phyloP scores from a whole-genome alignment of 768 basidiomycete genomes.

The Coprinopsis sp. region DNA sequence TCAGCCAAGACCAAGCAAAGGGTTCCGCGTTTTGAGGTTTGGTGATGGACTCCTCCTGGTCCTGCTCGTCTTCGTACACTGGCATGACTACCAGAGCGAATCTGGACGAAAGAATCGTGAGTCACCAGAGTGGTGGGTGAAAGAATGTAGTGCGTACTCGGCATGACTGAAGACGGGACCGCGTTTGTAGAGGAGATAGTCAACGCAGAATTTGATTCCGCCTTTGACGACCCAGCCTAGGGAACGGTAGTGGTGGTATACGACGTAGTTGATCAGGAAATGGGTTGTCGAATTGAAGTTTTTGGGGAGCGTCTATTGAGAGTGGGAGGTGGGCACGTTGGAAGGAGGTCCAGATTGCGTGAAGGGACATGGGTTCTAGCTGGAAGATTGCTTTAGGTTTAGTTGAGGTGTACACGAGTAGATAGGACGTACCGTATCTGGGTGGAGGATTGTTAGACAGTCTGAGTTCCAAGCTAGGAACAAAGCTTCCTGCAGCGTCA shows the following conservation, averaged over 20 bases:
- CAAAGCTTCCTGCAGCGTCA: slow-evolving; percentile 85
- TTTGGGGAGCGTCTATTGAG: slow-evolving; percentile 22
- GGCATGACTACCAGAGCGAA: slow-evolving; percentile 91
- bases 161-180: slow-evolving; percentile 96
- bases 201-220: slow-evolving; percentile 96
- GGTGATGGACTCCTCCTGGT: slow-evolving; percentile 61
- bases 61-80: slow-evolving; percentile 78
- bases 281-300: slow-evolving; percentile 77
- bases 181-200: slow-evolving; percentile 89
- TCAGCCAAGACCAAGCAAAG: slow-evolving; percentile 93
- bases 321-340: slow-evolving; percentile 51
- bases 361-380: slow-evolving; percentile 50
- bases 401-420: too few species aligned
- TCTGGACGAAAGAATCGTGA: slow-evolving; percentile 34
- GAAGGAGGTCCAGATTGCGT: slow-evolving; percentile 62
- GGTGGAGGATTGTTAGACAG: slow-evolving; percentile 68
- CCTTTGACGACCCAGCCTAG: slow-evolving; percentile 96
- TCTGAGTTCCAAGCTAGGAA: slow-evolving; percentile 83
- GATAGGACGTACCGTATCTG: slow-evolving; percentile 63
- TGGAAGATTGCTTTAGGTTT: slow-evolving; percentile 21
- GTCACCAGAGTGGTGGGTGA: neutral
- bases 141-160: slow-evolving; percentile 53
- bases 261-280: slow-evolving; percentile 86
- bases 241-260: slow-evolving; percentile 93
- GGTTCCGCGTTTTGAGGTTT: slow-evolving; percentile 62